Evolutionary conservation across 805 yeast genomes (phyloP).

Genomic region (Teunomyces kruisii): DNA sequence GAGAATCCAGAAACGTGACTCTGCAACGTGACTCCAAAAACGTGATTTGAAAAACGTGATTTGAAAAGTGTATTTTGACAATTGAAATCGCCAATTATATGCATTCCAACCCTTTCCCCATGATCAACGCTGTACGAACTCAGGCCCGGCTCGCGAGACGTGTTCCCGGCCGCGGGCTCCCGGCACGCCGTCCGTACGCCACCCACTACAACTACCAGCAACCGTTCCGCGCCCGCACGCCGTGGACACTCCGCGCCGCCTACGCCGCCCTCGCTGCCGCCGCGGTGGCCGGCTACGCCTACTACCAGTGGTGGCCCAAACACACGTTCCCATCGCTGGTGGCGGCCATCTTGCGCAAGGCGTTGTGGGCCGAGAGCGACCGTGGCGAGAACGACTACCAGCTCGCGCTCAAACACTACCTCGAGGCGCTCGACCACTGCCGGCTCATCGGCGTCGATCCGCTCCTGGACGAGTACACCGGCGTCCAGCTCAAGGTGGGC

Average conservation of each 20-base stretch:
- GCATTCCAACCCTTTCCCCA: too few relatives aligned
- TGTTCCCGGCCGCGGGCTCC: too few relatives aligned
- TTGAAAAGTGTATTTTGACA: too few relatives aligned
- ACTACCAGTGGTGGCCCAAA: conserved; percentile 59
- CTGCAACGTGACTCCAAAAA: too few relatives aligned
- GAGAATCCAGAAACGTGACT: too few relatives aligned
- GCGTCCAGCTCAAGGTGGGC: conserved; percentile 81
- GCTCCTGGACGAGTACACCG: conserved; percentile 80
- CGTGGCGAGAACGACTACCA: conserved; percentile 61
- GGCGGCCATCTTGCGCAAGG: conserved; percentile 70
- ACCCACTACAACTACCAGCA: conserved; percentile 15
- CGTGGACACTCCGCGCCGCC: conserved; percentile 6
- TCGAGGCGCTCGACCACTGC: conserved; percentile 70
- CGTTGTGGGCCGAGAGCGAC: conserved; percentile 79
- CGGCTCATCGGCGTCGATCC: conserved; percentile 54
- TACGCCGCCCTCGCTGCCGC: conserved; percentile 12
- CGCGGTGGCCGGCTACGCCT: conserved; percentile 24
- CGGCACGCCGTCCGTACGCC: background rate
- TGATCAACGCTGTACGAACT: too few relatives aligned
- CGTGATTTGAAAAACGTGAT: too few relatives aligned
- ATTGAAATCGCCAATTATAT: too few relatives aligned
- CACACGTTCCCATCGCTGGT: conserved; percentile 69
- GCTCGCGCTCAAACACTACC: conserved; percentile 68
- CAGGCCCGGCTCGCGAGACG: too few relatives aligned
- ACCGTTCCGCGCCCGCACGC: conserved; percentile 11